These are phyloP conservation scores for Aspergillus diversus DNA, from an alignment of 495 filamentous ascomycete genomes.

Conservation along the genomic window DNA sequence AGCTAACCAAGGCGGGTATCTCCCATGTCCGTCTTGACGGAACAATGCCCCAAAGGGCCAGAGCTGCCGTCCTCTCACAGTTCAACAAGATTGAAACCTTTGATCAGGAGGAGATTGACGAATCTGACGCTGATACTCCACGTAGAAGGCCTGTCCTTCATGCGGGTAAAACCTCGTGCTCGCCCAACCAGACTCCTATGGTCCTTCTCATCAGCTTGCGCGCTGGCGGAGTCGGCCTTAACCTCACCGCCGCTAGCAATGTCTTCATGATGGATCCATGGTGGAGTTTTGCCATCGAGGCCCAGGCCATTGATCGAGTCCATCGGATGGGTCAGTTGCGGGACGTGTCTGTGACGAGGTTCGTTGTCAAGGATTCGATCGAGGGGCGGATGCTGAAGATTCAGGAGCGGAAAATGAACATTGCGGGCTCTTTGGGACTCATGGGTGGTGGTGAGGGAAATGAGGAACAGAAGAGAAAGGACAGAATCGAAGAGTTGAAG, in stretches of 20 bases:
- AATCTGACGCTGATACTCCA: conserved; percentile 22
- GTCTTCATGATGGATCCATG: conserved; percentile 99
- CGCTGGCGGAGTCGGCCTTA: conserved; percentile 92
- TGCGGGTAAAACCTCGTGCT: conserved; percentile 15
- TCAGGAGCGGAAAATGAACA: conserved; percentile 87
- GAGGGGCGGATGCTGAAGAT: conserved; percentile 93
- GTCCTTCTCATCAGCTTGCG: conserved; percentile 84
- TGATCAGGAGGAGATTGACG: conserved; percentile 40
- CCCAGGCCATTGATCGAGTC: conserved; percentile 98
- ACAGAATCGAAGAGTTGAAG: conserved; percentile 91
- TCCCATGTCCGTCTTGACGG: conserved; percentile 87
- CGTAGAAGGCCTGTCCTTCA: background rate
- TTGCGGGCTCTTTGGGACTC: conserved; percentile 90
- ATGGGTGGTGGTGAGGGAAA: conserved; percentile 62
- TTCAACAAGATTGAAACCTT: conserved; percentile 60
- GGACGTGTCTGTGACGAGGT: conserved; percentile 82
- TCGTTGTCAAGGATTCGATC: conserved; percentile 87
- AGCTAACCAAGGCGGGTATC: conserved; percentile 71
- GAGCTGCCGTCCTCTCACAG: conserved; percentile 71
- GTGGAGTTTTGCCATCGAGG: conserved; percentile 98
- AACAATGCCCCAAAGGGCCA: conserved; percentile 81
- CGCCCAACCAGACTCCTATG: conserved; percentile 33
- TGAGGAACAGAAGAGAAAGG: conserved; percentile 89
- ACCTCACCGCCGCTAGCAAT: conserved; percentile 82
- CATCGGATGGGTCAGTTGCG: conserved; percentile 95